These are phyloP conservation scores for Lagenidium giganteum DNA, from an alignment of 352 stramenopile genomes.

Conservation along the genomic window DNA sequence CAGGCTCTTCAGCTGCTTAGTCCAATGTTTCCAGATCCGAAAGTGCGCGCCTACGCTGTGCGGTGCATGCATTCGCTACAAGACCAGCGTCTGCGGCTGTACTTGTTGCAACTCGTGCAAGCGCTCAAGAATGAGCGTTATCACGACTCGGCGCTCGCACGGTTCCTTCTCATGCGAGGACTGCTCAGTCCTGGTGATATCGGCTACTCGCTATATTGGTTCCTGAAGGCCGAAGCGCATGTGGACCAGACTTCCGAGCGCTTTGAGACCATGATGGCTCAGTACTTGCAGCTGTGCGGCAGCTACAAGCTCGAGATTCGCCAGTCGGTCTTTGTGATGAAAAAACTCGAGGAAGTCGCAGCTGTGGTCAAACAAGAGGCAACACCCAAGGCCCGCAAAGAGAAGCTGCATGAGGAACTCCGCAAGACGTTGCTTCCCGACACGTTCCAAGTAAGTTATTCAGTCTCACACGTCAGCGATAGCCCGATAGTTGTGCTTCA, in stretches of 20 bases:
- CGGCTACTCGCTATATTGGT: conserved; percentile 83
- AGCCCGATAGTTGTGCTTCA: too few relatives aligned
- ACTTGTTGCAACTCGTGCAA: conserved; percentile 83
- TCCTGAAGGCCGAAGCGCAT: conserved; percentile 67
- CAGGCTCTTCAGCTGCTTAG: conserved; percentile 86
- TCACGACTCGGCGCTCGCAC: conserved; percentile 73
- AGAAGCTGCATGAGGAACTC: conserved; percentile 60
- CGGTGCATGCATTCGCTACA: conserved; percentile 82
- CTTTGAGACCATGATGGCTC: conserved; percentile 60
- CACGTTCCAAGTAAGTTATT: conserved; percentile 62
- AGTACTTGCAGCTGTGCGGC: conserved; percentile 88
- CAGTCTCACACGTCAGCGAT: too few relatives aligned
- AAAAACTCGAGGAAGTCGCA: conserved; percentile 81
- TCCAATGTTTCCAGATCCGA: conserved; percentile 82
- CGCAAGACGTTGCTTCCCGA: conserved; percentile 54
- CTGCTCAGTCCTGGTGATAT: conserved; percentile 74
- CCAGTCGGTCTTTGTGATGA: conserved; percentile 91
- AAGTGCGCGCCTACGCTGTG: conserved; percentile 91
- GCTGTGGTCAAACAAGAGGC: conserved; percentile 50
- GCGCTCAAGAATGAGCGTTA: conserved; percentile 82
- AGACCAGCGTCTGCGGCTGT: conserved; percentile 85
- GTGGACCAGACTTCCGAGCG: conserved; percentile 50
- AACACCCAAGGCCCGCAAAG: conserved; percentile 26
- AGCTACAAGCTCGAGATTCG: conserved; percentile 85
- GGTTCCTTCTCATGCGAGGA: conserved; percentile 71